Percentiles rank a stretch among this genome's conserved stretches.
These are phyloP conservation scores for Penicillium sp. DNA, from an alignment of 2,329 filamentous ascomycete genomes.

Conservation along the genomic window DNA sequence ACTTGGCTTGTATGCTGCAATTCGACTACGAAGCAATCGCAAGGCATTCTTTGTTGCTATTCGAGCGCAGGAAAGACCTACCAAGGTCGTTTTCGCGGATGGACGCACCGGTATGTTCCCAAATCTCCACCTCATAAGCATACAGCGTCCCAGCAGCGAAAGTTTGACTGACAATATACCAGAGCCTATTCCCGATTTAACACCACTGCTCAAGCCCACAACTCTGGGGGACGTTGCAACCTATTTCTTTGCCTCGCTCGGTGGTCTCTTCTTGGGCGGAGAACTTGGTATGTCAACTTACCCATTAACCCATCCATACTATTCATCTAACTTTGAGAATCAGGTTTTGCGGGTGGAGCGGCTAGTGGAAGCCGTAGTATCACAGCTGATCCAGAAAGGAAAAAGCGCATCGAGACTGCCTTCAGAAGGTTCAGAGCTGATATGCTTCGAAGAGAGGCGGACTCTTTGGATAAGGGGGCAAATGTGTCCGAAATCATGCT, in stretches of 20 bases:
- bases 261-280: slow-evolving; percentile 68
- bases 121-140: neutral
- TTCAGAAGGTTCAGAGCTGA: slow-evolving; percentile 69
- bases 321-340: neutral
- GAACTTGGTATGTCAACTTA: slow-evolving; percentile 52
- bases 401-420: slow-evolving; percentile 65
- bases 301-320: neutral
- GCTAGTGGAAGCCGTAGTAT: slow-evolving; percentile 61
- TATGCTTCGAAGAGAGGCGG: slow-evolving; percentile 65
- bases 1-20: slow-evolving; percentile 64
- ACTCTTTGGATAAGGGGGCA: slow-evolving; percentile 57
- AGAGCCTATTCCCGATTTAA: slow-evolving; percentile 69
- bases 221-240: slow-evolving; percentile 65
- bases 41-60: slow-evolving; percentile 67
- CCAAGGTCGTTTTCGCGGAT: slow-evolving; percentile 65
- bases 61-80: slow-evolving; percentile 66
- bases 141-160: too few species aligned
- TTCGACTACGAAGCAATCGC: slow-evolving; percentile 62
- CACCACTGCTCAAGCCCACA: slow-evolving; percentile 62
- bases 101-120: slow-evolving; percentile 60
- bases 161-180: neutral
- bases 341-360: slow-evolving; percentile 63
- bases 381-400: slow-evolving; percentile 59
- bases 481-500: slow-evolving; percentile 35
- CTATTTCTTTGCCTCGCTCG: slow-evolving; percentile 66